Conservation (phyloP, 345 rosid genomes). For the Geranium brycei region DNA sequence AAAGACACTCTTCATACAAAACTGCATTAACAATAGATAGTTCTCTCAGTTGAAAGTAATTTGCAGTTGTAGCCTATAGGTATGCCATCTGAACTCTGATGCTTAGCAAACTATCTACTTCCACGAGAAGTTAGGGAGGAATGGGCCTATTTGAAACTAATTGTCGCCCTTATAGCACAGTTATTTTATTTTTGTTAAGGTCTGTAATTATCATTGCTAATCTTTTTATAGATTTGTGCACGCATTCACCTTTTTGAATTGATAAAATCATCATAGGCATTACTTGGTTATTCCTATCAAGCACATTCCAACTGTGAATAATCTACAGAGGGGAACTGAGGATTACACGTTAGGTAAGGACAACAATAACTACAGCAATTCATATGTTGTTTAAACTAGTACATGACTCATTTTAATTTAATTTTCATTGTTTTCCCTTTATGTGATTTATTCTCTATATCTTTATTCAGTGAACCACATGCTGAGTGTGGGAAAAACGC, state of each 20-base stretch:
- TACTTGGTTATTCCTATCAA: constrained; percentile 67
- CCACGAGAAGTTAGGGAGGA: background rate
- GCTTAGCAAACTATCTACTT: background rate
- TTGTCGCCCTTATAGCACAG: background rate
- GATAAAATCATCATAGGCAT: constrained; percentile 35
- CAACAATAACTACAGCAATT: background rate
- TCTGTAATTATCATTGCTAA: background rate
- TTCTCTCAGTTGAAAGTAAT: background rate
- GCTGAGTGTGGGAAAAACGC: constrained; percentile 58
- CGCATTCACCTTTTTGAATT: background rate
- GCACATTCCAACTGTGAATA: constrained; percentile 62
- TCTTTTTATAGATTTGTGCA: background rate
- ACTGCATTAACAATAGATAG: background rate
- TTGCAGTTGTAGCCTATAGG: background rate
- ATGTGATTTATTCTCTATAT: background rate
- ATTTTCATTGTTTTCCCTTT: no score
- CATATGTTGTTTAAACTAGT: no score
- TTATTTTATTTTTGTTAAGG: no score
- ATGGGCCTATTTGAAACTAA: background rate
- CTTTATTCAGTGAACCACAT: constrained; percentile 51
- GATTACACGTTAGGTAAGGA: constrained; percentile 56
- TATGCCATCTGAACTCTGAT: background rate
- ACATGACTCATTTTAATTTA: no score
- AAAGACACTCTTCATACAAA: background rate
- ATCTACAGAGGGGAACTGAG: constrained; percentile 54